Evolutionary conservation across 441 rosid genomes (phyloP), one percentile per base, ranked within the genome.

Genomic region (Eutrema salsugineum): DNA sequence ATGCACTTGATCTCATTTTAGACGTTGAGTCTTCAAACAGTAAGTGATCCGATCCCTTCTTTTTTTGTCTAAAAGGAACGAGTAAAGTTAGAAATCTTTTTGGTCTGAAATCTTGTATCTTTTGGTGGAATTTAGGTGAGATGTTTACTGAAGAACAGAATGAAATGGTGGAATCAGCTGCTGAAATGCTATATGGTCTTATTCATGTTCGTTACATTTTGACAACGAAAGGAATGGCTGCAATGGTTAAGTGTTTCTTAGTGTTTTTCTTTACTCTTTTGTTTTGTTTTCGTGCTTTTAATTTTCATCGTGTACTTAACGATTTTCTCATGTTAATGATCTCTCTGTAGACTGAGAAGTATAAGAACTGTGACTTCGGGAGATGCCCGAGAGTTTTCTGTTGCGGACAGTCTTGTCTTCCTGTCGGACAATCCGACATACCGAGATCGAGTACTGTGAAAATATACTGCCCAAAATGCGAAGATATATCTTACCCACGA

Each of bases 121-220:
- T 58, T 30, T 46, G 15, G 47, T n/a, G 33, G 63, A 3, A 14
- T 57, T 58, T 82, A 94, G 99, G 94, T 61, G 99, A 92, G 71
- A 87, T 86, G 92, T 95, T 95, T 82, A 91, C 96, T 14, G 98
- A 95, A 80, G 99, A 92, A 75, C 98, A 91, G 81, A 92, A 91
- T 74, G 99, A 95, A 78, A 73, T 91, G 83, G 97, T 95, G 72
- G 98, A 95, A 85, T 91, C 98, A 46, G 98, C 98, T 1, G 97
- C 98, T 7, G 97, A 95, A 78, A 92, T 92, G 99, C 72, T 95
- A 1, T 95, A 91, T 64, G 99, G 98, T 80, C 87, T 92, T 39
- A 95, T 92, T 70, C 99, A 92, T 76, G 93, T 86, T 50, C 92
- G 98, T 36, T 92, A 92, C 77, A 82, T 92, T 68, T 79, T 95